phyloP scores from a whole-genome alignment of 108 stramenopile species.

The Nitzschia sp. region DNA sequence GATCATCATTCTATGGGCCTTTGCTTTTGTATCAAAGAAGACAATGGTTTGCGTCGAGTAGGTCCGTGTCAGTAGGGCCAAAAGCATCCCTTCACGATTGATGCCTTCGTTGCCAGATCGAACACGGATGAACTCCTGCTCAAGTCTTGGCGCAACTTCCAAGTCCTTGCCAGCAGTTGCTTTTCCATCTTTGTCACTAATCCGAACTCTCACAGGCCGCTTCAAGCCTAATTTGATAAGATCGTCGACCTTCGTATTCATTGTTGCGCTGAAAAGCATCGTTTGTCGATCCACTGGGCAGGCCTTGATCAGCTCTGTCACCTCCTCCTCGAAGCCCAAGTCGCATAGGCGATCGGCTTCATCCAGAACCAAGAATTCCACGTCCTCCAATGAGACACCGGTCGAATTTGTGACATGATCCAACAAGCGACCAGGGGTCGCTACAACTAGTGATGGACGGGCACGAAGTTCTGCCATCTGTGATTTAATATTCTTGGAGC shows the following conservation, averaged over 20 bases:
- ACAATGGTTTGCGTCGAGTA: conserved; percentile 86
- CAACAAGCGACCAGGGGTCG: conserved; percentile 95
- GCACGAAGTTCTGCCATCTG: conserved; percentile 93
- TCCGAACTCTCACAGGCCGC: conserved; percentile 89
- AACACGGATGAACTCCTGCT: conserved; percentile 96
- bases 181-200: conserved; percentile 60
- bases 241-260: conserved; percentile 94
- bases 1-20: conserved; percentile 91
- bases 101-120: conserved; percentile 82
- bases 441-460: conserved; percentile 93
- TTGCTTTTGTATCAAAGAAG: conserved; percentile 94
- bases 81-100: conserved; percentile 90
- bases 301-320: conserved; percentile 88
- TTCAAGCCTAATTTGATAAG: conserved; percentile 88
- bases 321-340: conserved; percentile 96
- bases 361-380: conserved; percentile 87
- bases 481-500: conserved; percentile 91
- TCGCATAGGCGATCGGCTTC: conserved; percentile 95
- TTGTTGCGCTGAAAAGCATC: conserved; percentile 97
- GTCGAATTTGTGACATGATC: conserved; percentile 94
- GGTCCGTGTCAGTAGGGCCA: conserved; percentile 85
- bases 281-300: conserved; percentile 91
- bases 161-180: conserved; percentile 47
- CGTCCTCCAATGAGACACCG: conserved; percentile 88
- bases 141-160: conserved; percentile 89